These are phyloP conservation scores for Paraphoma sp. DNA, from an alignment of 2,329 filamentous ascomycete genomes.

Conservation along the genomic window DNA sequence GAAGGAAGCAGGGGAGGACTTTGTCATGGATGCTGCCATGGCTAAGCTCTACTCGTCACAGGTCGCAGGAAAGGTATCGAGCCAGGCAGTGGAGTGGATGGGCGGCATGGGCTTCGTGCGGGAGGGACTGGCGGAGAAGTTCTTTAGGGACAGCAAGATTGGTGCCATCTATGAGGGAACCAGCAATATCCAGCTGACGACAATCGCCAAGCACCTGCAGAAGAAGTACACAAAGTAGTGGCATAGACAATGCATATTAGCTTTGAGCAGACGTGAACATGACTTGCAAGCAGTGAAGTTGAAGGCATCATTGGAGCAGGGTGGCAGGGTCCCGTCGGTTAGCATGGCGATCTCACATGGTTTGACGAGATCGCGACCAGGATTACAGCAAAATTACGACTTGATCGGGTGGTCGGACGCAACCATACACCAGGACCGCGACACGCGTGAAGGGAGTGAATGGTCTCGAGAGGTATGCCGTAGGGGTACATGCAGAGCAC, in stretches of 20 bases:
- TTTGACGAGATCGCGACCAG: not conserved
- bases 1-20: slow-evolving; percentile 97
- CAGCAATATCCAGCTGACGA: slow-evolving; percentile 74
- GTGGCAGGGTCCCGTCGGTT: not conserved
- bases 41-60: slow-evolving; percentile 95
- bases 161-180: slow-evolving; percentile 97
- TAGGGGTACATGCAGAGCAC: not conserved
- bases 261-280: not conserved
- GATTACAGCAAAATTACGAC: not conserved
- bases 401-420: too few species aligned
- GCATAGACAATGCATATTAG: not conserved
- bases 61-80: slow-evolving; percentile 84
- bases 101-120: slow-evolving; percentile 98
- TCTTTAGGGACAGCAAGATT: slow-evolving; percentile 97
- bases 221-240: slow-evolving; percentile 69
- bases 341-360: not conserved
- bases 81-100: slow-evolving; percentile 97
- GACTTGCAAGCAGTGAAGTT: not conserved
- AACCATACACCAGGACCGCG: too few species aligned
- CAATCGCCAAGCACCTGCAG: slow-evolving; percentile 74
- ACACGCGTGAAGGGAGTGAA: too few species aligned
- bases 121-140: slow-evolving; percentile 97
- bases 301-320: not conserved
- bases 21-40: slow-evolving; percentile 96
- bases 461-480: too few species aligned